Evolutionary conservation across 805 yeast genomes (phyloP).

Genomic region (Zygoascus biomembranicola): DNA sequence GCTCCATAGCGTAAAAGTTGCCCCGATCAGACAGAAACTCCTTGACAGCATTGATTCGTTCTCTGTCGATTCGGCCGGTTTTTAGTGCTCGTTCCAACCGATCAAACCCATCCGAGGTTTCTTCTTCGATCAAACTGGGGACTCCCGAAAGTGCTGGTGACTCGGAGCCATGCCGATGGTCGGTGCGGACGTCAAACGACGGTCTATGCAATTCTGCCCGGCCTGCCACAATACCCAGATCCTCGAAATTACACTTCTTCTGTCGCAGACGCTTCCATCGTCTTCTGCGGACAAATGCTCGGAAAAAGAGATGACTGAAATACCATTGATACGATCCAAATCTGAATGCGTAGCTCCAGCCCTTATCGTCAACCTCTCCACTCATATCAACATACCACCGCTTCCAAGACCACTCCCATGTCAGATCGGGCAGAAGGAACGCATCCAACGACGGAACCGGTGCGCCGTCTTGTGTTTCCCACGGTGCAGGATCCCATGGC

Average conservation of each 20-base stretch:
- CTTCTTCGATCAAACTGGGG: background rate
- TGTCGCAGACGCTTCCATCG: constrained; percentile 45
- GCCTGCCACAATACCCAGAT: background rate
- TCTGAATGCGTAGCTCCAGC: constrained; percentile 65
- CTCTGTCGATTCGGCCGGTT: constrained; percentile 13
- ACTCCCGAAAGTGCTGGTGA: background rate
- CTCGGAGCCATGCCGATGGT: background rate
- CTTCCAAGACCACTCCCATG: constrained; percentile 63
- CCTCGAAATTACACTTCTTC: constrained; percentile 1
- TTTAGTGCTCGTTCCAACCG: background rate
- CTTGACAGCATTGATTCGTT: constrained; percentile 9
- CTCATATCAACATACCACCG: constrained; percentile 69
- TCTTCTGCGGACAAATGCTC: constrained; percentile 58
- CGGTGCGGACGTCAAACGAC: constrained; percentile 4
- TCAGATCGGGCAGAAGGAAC: constrained; percentile 43
- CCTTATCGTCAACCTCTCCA: constrained; percentile 68
- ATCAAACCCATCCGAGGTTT: background rate
- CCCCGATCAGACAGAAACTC: constrained; percentile 1
- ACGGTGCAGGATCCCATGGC: constrained; percentile 32
- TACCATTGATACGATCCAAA: constrained; percentile 50
- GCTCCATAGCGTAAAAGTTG: background rate
- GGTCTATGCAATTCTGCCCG: background rate
- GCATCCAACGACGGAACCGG: constrained; percentile 23
- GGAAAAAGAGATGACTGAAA: constrained; percentile 44
- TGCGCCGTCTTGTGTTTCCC: constrained; percentile 26